A percentile compares a stretch with the other conserved stretches of the same genome.
These are phyloP conservation scores for Termitomyces sp. DNA, from an alignment of 768 basidiomycete genomes.

Conservation along the genomic window DNA sequence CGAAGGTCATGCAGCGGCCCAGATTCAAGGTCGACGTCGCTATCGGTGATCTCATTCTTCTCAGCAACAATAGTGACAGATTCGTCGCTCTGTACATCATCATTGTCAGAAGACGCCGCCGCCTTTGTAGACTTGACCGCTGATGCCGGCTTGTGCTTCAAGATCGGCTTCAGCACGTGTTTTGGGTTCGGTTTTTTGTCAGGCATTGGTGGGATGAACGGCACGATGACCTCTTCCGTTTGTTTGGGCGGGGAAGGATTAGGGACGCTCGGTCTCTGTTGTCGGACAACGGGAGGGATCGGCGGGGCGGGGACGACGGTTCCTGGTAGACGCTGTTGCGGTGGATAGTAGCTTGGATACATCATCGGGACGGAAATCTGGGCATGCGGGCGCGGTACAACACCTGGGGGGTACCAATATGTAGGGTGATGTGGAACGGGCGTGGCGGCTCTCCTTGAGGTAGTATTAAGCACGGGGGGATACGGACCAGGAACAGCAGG, in stretches of 20 bases:
- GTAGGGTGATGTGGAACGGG: not conserved
- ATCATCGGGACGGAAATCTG: not conserved
- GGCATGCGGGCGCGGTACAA: not conserved
- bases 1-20: slow-evolving; percentile 2
- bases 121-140: not conserved
- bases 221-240: not conserved
- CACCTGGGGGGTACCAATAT: slow-evolving; percentile 3
- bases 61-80: not conserved
- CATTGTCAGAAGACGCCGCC: not conserved
- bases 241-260: not conserved
- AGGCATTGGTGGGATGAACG: slow-evolving; percentile 3
- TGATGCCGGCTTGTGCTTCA: not conserved
- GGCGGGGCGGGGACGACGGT: not conserved
- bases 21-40: not conserved
- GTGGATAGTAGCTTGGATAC: not conserved
- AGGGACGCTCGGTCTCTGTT: not conserved
- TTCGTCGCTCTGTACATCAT: not conserved
- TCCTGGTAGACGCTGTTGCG: not conserved
- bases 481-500: not conserved
- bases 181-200: not conserved
- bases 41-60: not conserved
- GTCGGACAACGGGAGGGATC: not conserved
- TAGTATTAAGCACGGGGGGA: not conserved
- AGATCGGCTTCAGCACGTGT: not conserved
- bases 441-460: not conserved